Evolutionary conservation across 2,329 filamentous ascomycete species (phyloP).

Genomic region (Trichophaea hybrida): DNA sequence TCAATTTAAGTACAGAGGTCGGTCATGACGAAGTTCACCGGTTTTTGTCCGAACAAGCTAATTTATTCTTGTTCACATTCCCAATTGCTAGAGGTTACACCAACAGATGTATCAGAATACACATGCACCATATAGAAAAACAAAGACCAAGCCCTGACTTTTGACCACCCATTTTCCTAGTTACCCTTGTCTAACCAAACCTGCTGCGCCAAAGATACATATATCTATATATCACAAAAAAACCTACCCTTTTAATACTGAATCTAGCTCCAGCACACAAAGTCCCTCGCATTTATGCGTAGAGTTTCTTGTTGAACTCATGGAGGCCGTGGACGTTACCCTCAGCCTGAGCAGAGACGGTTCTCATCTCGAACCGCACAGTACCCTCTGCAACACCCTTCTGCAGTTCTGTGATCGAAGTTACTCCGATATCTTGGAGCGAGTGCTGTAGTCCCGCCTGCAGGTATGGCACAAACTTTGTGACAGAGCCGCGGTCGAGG

Average conservation of each 20-base stretch:
- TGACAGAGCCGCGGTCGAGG: conserved; percentile 53
- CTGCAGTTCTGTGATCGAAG: conserved; percentile 64
- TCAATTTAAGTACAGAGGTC: too few relatives aligned
- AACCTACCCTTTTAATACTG: not conserved
- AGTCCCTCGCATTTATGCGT: conserved; percentile 45
- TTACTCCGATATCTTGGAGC: conserved; percentile 83
- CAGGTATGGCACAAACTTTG: conserved; percentile 91
- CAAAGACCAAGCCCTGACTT: too few relatives aligned
- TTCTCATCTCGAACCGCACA: conserved; percentile 86
- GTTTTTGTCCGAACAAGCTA: too few relatives aligned
- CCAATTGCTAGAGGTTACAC: too few relatives aligned
- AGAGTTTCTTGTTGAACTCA: conserved; percentile 99
- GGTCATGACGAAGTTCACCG: too few relatives aligned
- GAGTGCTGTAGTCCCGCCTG: conserved; percentile 94
- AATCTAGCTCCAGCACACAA: not conserved
- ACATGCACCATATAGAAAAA: too few relatives aligned
- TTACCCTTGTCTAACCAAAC: too few relatives aligned
- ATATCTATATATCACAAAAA: not conserved
- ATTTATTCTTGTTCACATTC: too few relatives aligned
- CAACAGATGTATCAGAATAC: too few relatives aligned
- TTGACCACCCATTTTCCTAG: too few relatives aligned
- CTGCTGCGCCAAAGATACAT: too few relatives aligned
- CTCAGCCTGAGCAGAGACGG: conserved; percentile 86
- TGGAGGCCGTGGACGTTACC: conserved; percentile 93
- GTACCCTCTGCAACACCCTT: conserved; percentile 56